Conservation (phyloP, 2,329 filamentous ascomycete genomes). For the Aurifilum marmelostoma region DNA sequence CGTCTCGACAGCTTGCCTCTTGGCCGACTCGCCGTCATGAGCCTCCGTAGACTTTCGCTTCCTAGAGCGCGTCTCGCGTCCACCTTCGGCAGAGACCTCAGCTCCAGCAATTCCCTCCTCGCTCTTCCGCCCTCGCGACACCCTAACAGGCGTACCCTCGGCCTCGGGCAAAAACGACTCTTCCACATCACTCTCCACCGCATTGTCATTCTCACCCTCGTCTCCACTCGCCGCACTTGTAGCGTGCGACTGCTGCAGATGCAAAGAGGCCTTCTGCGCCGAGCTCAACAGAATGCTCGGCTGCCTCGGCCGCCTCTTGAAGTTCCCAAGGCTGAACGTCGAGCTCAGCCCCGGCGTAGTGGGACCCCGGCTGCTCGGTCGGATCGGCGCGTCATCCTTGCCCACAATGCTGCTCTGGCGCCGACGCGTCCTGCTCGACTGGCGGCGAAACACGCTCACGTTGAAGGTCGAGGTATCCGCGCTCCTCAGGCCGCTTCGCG, state of each 20-base stretch:
- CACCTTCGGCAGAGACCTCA: neutral
- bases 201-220: conserved; percentile 13
- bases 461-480: conserved; percentile 52
- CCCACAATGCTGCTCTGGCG: conserved; percentile 56
- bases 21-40: conserved; percentile 41
- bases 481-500: conserved; percentile 36
- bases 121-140: conserved; percentile 21
- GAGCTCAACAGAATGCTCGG: conserved; percentile 62
- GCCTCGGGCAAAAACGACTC: conserved; percentile 36
- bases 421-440: conserved; percentile 36
- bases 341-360: conserved; percentile 53
- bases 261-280: conserved; percentile 45
- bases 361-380: conserved; percentile 55
- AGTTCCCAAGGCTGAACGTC: conserved; percentile 59
- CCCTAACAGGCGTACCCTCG: conserved; percentile 35
- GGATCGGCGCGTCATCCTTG: conserved; percentile 54
- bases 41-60: conserved; percentile 61
- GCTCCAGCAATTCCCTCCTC: conserved; percentile 8
- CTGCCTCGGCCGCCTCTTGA: conserved; percentile 60
- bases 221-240: conserved; percentile 30
- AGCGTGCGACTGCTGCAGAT: conserved; percentile 31
- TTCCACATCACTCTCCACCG: conserved; percentile 34
- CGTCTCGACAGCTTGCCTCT: conserved; percentile 34
- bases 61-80: conserved; percentile 41
- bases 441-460: conserved; percentile 50